Conservation (phyloP, 148 eudicot species). For the Fagopyrum tataricum region DNA sequence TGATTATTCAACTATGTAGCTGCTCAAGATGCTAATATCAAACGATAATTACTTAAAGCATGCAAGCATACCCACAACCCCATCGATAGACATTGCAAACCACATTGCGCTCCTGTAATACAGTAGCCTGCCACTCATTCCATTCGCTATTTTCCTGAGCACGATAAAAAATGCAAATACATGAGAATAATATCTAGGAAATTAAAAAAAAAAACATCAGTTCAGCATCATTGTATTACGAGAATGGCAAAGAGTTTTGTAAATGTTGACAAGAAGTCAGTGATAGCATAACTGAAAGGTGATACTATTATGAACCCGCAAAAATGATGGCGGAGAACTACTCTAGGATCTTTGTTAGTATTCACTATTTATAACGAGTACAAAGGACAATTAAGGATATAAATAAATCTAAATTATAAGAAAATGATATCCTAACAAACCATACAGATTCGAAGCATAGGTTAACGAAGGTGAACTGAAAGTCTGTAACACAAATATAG, state of each 20-base stretch:
- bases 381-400: no score
- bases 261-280: background rate
- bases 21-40: background rate
- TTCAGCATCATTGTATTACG: background rate
- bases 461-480: no score
- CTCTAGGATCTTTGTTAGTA: no score
- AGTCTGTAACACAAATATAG: no score
- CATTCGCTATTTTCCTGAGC: slow-evolving; percentile 63
- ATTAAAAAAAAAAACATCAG: background rate
- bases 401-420: no score
- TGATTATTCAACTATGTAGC: background rate
- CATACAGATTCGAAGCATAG: no score
- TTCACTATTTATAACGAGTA: no score
- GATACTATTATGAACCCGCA: background rate
- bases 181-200: background rate
- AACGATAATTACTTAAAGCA: background rate
- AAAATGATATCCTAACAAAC: no score
- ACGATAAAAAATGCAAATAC: background rate
- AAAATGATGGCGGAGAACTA: no score
- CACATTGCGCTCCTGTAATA: slow-evolving; percentile 69
- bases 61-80: slow-evolving; percentile 80
- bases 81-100: slow-evolving; percentile 86
- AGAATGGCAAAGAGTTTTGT: background rate
- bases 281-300: background rate
- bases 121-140: slow-evolving; percentile 72